Conservation (phyloP, 305 asterid genomes). For the Fraxinus greggii region DNA sequence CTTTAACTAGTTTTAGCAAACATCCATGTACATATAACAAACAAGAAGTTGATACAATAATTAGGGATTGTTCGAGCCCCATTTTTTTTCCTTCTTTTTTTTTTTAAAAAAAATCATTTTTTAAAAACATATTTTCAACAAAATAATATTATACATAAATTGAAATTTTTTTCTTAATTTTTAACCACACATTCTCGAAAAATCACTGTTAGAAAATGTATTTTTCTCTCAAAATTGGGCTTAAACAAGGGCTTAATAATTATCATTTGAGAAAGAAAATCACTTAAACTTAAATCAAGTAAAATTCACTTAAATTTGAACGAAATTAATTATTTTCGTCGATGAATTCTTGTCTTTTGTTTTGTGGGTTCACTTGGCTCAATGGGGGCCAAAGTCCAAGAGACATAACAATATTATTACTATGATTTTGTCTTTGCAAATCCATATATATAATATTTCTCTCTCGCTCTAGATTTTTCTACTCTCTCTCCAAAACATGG, state of each 20-base stretch:
- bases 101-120: too few relatives aligned
- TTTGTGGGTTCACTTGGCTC: slow-evolving; percentile 50
- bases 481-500: slow-evolving; percentile 9
- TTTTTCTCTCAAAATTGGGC: too few relatives aligned
- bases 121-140: too few relatives aligned
- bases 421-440: slow-evolving; percentile 21
- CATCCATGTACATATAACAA: slow-evolving; percentile 19
- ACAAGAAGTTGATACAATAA: slow-evolving; percentile 15
- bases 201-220: too few relatives aligned
- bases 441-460: slow-evolving; percentile 20
- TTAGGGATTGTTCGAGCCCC: not conserved
- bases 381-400: slow-evolving; percentile 44
- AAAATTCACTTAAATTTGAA: slow-evolving; percentile 26
- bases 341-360: slow-evolving; percentile 31
- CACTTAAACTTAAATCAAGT: not conserved
- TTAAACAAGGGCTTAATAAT: not conserved
- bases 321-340: slow-evolving; percentile 27
- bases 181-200: too few relatives aligned
- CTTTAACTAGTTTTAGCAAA: slow-evolving; percentile 18
- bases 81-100: too few relatives aligned
- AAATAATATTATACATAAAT: too few relatives aligned
- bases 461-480: not conserved
- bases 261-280: not conserved
- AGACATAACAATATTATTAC: slow-evolving; percentile 4
- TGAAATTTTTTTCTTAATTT: too few relatives aligned